Base-by-base conservation (phyloP, 2,329 filamentous ascomycete genomes). In the Dissoconium aciculare region DNA sequence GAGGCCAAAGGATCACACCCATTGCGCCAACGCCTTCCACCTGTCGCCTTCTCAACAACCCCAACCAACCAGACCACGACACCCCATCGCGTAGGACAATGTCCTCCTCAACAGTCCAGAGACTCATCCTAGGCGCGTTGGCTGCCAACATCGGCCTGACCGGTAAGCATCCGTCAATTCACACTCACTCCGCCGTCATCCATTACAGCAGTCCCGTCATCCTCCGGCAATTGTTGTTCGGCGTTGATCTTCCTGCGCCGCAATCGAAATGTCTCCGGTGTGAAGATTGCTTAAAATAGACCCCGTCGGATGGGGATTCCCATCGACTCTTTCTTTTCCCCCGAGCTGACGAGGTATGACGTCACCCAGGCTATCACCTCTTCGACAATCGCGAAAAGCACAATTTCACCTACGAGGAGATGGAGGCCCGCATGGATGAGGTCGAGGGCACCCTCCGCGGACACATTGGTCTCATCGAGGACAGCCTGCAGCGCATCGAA, bases 401-500 rank as follows among this genome's bases (percentile, higher is more conserved):
- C 8, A 23, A 8, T n/a, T 8, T 8, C 8, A 8, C n/a, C 8
- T n/a, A 23, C n/a, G 54, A 62, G 45, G 59, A 65, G 37, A 55
- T 61, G 40, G 62, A 64, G 47, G 60, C 62, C 3, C 55, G 59
- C 6, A 52, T 62, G 40, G 59, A 64, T 30, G 59, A 63, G 33
- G 50, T 64, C 3, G 60, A 64, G 40, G 59, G 61, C 5, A 64
- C 60, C 10, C 35, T 64, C 19, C 41, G 60, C 34, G 60, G 59
- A 3, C 60, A 64, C 34, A 62, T 63, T 35, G 60, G 59, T 1
- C 29, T 63, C 11, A 64, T 64, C 25, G 59, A 65, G 37, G 60
- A 63, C 19, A 48, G 55, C 4, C 38, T 63, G 13, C 58, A 63
- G 36, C 43, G 58, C 4, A 40, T 64, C n/a, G 60, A 65, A 38